Conservation (phyloP, 208 protist species). For the Eutreptiella sp. region DNA sequence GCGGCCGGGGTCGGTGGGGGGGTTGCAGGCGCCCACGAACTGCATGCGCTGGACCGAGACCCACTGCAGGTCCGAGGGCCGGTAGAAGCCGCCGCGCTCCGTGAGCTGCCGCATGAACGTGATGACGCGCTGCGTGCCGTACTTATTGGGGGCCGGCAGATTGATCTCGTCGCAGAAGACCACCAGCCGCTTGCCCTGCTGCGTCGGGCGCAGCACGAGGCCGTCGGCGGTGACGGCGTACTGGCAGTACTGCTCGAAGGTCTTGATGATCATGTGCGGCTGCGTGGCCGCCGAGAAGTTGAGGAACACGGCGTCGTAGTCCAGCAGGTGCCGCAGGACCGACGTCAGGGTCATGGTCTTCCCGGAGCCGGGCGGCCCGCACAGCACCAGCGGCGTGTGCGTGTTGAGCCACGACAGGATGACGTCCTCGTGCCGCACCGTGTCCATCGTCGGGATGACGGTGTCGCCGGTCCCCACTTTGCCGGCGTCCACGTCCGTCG, state of each 20-base stretch:
- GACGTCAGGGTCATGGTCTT: conserved; percentile 97
- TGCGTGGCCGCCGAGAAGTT: conserved; percentile 97
- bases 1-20: conserved; percentile 96
- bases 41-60: conserved; percentile 89
- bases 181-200: conserved; percentile 84
- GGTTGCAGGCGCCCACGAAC: conserved; percentile 94
- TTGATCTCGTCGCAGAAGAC: conserved; percentile 99
- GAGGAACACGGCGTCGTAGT: conserved; percentile 90
- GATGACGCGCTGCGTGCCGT: conserved; percentile 96
- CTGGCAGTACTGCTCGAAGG: conserved; percentile 94
- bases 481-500: conserved; percentile 75
- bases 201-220: conserved; percentile 73
- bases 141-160: conserved; percentile 89
- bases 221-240: conserved; percentile 77
- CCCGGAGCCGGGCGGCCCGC: conserved; percentile 93
- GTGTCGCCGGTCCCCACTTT: conserved; percentile 83
- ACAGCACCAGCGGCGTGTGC: conserved; percentile 87
- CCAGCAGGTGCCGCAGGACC: conserved; percentile 74
- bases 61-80: conserved; percentile 72
- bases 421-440: conserved; percentile 90
- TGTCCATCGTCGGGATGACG: conserved; percentile 97
- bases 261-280: conserved; percentile 90
- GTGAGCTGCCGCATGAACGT: conserved; percentile 96
- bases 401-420: conserved; percentile 87
- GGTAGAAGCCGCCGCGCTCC: conserved; percentile 94